These are phyloP conservation scores for Calvatia gigantea DNA, from an alignment of 768 basidiomycete species.

Conservation along the genomic window DNA sequence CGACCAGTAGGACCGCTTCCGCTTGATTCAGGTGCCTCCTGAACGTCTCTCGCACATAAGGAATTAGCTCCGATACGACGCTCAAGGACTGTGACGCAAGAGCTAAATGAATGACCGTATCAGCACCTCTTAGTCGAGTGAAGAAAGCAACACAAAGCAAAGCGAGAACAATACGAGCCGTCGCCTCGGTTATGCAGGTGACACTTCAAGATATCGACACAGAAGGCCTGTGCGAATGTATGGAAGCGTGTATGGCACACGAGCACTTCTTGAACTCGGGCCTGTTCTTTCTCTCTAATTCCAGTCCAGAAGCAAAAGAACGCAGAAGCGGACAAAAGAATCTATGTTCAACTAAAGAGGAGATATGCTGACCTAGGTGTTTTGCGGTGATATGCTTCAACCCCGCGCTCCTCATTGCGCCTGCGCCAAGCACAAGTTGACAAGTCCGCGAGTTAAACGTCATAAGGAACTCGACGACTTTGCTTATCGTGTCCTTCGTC, in stretches of 20 bases:
- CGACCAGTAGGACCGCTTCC: constrained; percentile 94
- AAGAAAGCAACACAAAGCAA: not conserved
- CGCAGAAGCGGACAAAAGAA: not conserved
- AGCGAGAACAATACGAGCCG: not conserved
- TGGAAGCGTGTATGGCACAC: not conserved
- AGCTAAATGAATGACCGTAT: constrained; percentile 40
- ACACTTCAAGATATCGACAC: not conserved
- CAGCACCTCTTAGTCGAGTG: constrained; percentile 1
- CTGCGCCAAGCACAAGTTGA: constrained; percentile 96
- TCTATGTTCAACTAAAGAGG: not conserved
- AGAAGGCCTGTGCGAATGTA: not conserved
- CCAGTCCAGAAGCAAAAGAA: not conserved
- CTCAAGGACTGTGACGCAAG: constrained; percentile 96
- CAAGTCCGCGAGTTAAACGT: constrained; percentile 98
- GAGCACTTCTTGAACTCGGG: not conserved
- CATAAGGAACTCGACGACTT: constrained; percentile 93
- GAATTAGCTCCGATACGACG: constrained; percentile 89
- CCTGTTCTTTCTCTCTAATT: not conserved
- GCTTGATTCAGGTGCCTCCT: constrained; percentile 90
- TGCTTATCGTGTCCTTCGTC: constrained; percentile 93
- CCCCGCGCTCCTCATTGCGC: constrained; percentile 98
- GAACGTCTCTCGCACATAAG: constrained; percentile 94
- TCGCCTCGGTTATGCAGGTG: not conserved
- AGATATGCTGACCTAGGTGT: constrained; percentile 69
- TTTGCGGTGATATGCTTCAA: constrained; percentile 98